Evolutionary conservation across 768 basidiomycete genomes (phyloP), one percentile per base, ranked within the genome.

Genomic region (Kwoniella shandongensis): DNA sequence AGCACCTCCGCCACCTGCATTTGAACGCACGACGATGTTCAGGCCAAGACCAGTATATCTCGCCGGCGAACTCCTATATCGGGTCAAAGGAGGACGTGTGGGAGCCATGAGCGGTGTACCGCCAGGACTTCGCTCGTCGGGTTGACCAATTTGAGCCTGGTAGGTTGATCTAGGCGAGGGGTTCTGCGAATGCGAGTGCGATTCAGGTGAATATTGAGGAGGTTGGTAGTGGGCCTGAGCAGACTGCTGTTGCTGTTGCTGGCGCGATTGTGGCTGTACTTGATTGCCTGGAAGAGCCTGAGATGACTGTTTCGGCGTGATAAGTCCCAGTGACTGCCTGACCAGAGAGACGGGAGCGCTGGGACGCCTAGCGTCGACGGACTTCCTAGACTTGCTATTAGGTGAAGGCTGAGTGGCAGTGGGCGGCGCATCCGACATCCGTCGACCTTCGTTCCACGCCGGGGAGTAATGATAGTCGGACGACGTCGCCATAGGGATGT

Each of bases 21-120:
- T 67, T 3, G 54, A 38, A 10, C 65, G 53, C 12, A 70, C 63
- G n/a, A 40, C 45, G 41, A 70, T 65, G 15, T 67, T 46, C 25
- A 70, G 48, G 4, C 69, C 69, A 4, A 70, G 44, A 15, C 63
- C 69, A 2, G 52, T 57, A 17, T 54, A 48, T 22, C 62, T 25
- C 1, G 65, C 65, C 1, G 68, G 68, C 5, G 65, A 61, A n/a
- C 62, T 63, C 41, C 66, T 66, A 52, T 71, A 71, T 20, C 69
- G 56, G 20, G 63, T 36, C 22, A 71, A n/a, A 35, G 47, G 50
- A 3, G 65, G 68, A 40, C 65, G 49, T 8, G 47, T 32, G 25
- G 26, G 32, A 15, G 47, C 40, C 40, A n/a, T 17, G 40, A n/a
- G 40, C 40, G 51, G 63, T 17, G 59, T 57, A 6, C 63, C 63